Percentiles rank a stretch among this genome's conserved stretches.
phyloP scores from a whole-genome alignment of 2,329 filamentous ascomycete genomes.

The Colletotrichum tropicale region DNA sequence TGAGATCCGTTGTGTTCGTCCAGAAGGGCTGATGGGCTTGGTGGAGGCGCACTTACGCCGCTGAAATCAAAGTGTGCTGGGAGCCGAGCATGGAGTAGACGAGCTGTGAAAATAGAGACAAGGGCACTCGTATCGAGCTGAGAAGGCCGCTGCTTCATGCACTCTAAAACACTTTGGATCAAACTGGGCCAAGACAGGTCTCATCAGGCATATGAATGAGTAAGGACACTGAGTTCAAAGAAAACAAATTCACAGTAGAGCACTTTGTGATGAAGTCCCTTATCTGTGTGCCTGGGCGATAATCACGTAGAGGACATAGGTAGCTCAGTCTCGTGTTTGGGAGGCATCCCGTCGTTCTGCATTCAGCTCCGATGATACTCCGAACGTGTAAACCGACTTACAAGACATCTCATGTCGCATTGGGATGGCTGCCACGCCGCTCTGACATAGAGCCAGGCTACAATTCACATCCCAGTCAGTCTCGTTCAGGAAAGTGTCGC shows the following conservation, averaged over 20 bases:
- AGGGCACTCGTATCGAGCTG: neutral
- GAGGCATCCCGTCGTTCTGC: neutral
- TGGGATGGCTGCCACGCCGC: neutral
- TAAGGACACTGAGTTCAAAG: neutral
- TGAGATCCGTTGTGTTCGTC: neutral
- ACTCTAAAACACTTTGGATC: neutral
- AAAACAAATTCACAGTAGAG: accelerated
- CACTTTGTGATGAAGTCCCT: neutral
- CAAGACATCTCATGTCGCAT: neutral
- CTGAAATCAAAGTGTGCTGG: neutral
- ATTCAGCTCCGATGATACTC: neutral
- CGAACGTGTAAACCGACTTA: neutral
- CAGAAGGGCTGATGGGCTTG: neutral
- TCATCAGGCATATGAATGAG: neutral
- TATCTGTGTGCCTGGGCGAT: neutral
- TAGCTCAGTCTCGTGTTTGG: neutral
- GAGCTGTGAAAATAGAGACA: neutral
- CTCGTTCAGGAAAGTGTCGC: neutral
- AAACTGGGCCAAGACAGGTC: neutral
- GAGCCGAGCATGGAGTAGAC: neutral
- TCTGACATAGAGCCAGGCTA: neutral
- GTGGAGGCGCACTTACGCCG: neutral
- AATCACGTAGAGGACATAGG: neutral
- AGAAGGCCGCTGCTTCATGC: neutral
- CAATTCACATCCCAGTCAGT: neutral